Evolutionary conservation across 2,329 filamentous ascomycete species (phyloP), one percentile per base, ranked within the genome.

Genomic region (Bipolaris bicolor): DNA sequence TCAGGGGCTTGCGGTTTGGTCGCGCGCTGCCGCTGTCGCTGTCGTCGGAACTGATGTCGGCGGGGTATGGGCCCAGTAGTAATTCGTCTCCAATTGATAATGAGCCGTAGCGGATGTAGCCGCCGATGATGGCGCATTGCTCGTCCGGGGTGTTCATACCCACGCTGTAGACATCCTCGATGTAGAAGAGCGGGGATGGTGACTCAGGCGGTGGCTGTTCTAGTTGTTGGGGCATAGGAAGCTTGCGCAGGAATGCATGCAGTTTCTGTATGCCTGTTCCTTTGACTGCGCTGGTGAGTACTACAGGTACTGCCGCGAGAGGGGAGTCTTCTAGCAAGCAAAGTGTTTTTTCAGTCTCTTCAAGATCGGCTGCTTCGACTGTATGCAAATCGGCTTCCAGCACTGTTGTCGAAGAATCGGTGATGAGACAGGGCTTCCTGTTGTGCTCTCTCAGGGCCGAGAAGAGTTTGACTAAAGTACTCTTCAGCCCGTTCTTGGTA

Each of bases 261-360:
- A 97, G 75, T 52, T 90, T 85, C 5, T 88, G 87, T 52, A 98
- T 89, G 0, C 95, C 94, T 11, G 84, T 88, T 0, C 94, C 95
- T 64, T 89, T 91, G 1, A 97, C 88, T 3, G 92, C 88, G 70
- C 93, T 97, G 3, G 92, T 94, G 56, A 98, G 82, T 1, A 97
- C 79, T 47, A 99, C 93, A 0, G 95, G 95, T 1, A 98, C 90
- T 33, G 86, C 80, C 1, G 68, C 71, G 20, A 64, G 78, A 70
- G 60, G 81, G 75, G 78, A 78, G 16, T 79, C 71, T 1, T 77
- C 68, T 22, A 90, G 48, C 81, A 24, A 76, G 76, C 49, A 81
- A 70, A n/a, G 89, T 77, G 7, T 86, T 7, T 80, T 80, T 52
- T 82, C 81, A 10, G 89, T 84, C 53, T 88, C 87, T 16, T 79